Percentiles rank a stretch among this genome's conserved stretches.
Conservation (phyloP, 2,329 filamentous ascomycete genomes). For the Aspergillus spinulosporus region DNA sequence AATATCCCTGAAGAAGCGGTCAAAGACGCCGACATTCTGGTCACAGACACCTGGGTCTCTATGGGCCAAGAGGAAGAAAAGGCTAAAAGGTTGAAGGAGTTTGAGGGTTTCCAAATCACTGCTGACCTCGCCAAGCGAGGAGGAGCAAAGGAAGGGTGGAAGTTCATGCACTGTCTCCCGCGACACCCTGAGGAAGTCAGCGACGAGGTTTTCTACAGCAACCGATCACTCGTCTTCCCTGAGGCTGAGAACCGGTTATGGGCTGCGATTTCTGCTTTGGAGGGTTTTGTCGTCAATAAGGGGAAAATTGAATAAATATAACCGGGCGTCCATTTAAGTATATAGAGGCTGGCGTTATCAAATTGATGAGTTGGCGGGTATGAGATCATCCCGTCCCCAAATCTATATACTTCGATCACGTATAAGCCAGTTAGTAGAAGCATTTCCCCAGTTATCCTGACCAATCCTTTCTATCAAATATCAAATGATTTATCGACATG, state of each 20-base stretch:
- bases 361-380: not conserved
- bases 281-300: slow-evolving; percentile 92
- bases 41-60: slow-evolving; percentile 97
- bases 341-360: slow-evolving; percentile 1
- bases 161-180: slow-evolving; percentile 98
- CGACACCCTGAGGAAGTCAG: slow-evolving; percentile 89
- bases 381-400: not conserved
- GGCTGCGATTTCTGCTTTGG: slow-evolving; percentile 81
- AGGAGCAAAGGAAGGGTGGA: slow-evolving; percentile 85
- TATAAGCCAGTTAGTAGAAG: not conserved
- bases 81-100: slow-evolving; percentile 73
- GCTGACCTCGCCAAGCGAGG: slow-evolving; percentile 78
- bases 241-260: slow-evolving; percentile 95
- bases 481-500: too few relatives aligned
- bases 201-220: slow-evolving; percentile 91
- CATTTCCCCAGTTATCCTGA: not conserved
- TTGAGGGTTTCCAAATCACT: slow-evolving; percentile 89
- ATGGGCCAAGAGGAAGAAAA: slow-evolving; percentile 95
- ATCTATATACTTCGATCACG: not conserved
- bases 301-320: slow-evolving; percentile 62
- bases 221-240: slow-evolving; percentile 81
- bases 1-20: slow-evolving; percentile 80
- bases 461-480: too few relatives aligned
- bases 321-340: not conserved
- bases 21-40: slow-evolving; percentile 80